Base-by-base conservation (phyloP, 345 rosid species). In the Gossypium raimondii region DNA sequence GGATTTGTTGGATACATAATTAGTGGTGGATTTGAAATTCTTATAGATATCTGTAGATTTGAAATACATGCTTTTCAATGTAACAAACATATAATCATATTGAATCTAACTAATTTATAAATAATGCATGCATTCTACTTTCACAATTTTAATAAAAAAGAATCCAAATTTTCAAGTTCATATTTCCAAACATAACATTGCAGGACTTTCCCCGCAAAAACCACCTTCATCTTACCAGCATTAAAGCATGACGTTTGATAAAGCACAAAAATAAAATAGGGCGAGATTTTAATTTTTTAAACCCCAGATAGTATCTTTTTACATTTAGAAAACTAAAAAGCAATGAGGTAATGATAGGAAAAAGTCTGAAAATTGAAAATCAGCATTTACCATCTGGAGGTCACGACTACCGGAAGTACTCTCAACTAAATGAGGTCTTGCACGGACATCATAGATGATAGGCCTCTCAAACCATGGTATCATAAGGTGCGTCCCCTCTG, bases 331-430 rank as follows among this genome's bases (percentile, higher is more conserved):
- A 66, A 44, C 71, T 20, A 38, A 18, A 41, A 69, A 22, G 1
- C 13, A 70, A 70, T 22, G 18, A 52, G 60, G 45, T 8, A 50
- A 52, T 29, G 17, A 38, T 4, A 3, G 20, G 17, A 38, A 71
- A 24, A 34, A 11, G 67, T 16, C 2, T 22, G 17, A 62, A 51
- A 38, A 70, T 48, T 48, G 17, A 38, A 50, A 72, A 53, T 55
- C 17, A 67, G 51, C 50, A 68, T 18, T 47, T 86, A 93, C 97
- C 96, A 87, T 93, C 86, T 93, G 99, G 60, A 95, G 99, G 76
- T 95, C 99, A 67, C 90, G 97, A 75, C 98, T 95, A 27, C 99
- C 99, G 2, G 97, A 89, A 53, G 92, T 89, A 80, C 98, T 93
- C 86, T 95, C 97, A 1, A 93, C 95, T 13, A 87, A 80, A 63